A percentile compares a stretch with the other conserved stretches of the same genome.
phyloP scores from a whole-genome alignment of 1,284 basidiomycete genomes.

The Rhodotorula sp. region DNA sequence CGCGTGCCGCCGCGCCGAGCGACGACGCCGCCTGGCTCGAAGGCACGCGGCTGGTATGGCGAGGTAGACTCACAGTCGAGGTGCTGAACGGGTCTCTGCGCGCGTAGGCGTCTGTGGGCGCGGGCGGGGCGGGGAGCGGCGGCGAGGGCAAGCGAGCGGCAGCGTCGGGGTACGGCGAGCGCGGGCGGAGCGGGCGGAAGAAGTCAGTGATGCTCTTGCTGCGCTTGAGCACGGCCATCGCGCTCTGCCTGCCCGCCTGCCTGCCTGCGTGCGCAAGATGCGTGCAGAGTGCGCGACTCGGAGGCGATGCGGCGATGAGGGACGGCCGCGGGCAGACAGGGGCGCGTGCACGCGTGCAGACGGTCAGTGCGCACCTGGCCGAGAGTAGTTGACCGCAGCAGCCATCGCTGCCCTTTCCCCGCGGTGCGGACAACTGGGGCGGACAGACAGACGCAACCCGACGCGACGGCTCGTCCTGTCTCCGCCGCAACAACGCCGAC shows the following conservation, averaged over 20 bases:
- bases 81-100: not conserved
- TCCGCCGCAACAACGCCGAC: not conserved
- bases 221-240: conserved; percentile 3
- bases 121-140: not conserved
- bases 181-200: conserved; percentile 1
- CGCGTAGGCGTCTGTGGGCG: not conserved
- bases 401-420: not conserved
- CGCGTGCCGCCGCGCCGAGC: not conserved
- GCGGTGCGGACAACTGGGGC: not conserved
- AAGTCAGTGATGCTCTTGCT: conserved; percentile 6
- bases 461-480: no score
- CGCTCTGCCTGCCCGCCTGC: not conserved
- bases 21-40: not conserved
- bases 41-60: not conserved
- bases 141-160: not conserved
- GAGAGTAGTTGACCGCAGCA: not conserved
- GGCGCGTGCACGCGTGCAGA: not conserved
- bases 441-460: no score
- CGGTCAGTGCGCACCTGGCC: not conserved
- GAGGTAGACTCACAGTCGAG: no score
- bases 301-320: not conserved
- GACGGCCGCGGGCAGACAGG: no score
- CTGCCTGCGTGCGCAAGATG: not conserved
- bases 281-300: not conserved
- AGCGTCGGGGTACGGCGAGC: not conserved